These are phyloP conservation scores for Omphalotus olearius DNA, from an alignment of 1,284 basidiomycete species.

Conservation along the genomic window DNA sequence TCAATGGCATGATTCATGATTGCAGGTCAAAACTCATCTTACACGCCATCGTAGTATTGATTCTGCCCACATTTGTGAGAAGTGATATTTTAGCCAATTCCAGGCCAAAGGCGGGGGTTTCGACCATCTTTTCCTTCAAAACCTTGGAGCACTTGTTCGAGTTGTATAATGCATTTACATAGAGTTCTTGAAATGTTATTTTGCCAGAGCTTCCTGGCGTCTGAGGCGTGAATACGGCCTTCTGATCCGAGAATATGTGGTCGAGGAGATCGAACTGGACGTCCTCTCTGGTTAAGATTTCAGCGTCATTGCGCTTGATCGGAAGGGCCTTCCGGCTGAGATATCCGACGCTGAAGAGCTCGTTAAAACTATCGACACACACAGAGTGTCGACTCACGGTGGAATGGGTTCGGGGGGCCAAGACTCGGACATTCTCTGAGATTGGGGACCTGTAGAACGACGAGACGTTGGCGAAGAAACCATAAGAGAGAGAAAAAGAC, in stretches of 20 bases:
- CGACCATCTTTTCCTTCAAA: slow-evolving; percentile 80
- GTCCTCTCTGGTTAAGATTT: slow-evolving; percentile 75
- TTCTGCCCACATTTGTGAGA: slow-evolving; percentile 87
- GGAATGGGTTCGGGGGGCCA: slow-evolving; percentile 45
- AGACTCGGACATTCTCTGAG: neutral
- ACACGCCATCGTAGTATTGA: slow-evolving; percentile 95
- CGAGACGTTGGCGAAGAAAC: slow-evolving; percentile 31
- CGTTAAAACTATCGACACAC: slow-evolving; percentile 11
- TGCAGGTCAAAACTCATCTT: slow-evolving; percentile 27
- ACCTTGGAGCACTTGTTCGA: slow-evolving; percentile 84
- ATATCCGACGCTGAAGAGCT: slow-evolving; percentile 51
- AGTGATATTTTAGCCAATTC: slow-evolving; percentile 85
- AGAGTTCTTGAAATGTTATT: slow-evolving; percentile 81
- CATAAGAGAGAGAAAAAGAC: slow-evolving; percentile 32
- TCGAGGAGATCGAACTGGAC: slow-evolving; percentile 83
- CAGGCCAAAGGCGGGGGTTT: slow-evolving; percentile 73
- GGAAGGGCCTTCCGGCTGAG: slow-evolving; percentile 69
- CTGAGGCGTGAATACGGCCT: slow-evolving; percentile 68
- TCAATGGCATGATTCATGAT: slow-evolving; percentile 13
- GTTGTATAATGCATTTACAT: slow-evolving; percentile 75
- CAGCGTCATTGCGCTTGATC: slow-evolving; percentile 74
- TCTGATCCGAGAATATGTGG: slow-evolving; percentile 70
- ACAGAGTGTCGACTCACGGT: slow-evolving; percentile 34
- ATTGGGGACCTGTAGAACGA: slow-evolving; percentile 19
- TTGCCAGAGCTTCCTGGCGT: slow-evolving; percentile 39